Evolutionary conservation across 2,329 filamentous ascomycete genomes (phyloP), one percentile per base, ranked within the genome.

Genomic region (Ophiostoma novo-ulmi): DNA sequence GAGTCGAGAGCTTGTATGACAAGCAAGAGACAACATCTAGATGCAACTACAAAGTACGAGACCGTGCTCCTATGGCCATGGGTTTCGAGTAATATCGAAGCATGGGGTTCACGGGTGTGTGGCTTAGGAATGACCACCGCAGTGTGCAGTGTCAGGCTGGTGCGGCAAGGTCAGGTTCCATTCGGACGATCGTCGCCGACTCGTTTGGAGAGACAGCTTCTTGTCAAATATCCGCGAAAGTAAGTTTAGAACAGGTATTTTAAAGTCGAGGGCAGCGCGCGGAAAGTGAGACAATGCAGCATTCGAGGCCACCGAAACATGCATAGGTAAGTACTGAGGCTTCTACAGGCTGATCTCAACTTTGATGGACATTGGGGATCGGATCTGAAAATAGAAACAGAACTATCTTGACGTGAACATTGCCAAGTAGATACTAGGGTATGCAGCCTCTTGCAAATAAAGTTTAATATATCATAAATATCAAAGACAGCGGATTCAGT

Each of bases 231-330:
- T 44, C 41, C 17, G 41, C 41, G 6, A 39, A 44, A 44, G 41
- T 14, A 44, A 44, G 13, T 44, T 44, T 44, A 5, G 13, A 13
- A 58, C 17, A 58, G 20, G n/a, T 58, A 26, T 26, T 58, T 4
- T 58, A 26, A 14, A 58, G n/a, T 58, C 13, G 7, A 26, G 8
- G 11, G 4, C 4, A n/a, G n/a, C 52, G 7, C 20, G 10, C 22
- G 5, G 11, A 22, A 58, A 58, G 52, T 58, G 52, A 58, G 11
- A 14, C 52, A 58, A 58, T 13, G 22, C 52, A 58, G n/a, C n/a
- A 58, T 58, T 26, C 6, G 52, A 58, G 52, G 52, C 52, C 52
- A 58, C 52, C 52, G 22, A 58, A 26, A 58, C 52, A 58, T 58
- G 22, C 52, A 58, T 26, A 48, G 44, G 41, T 17, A 20, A 17